Percentiles rank a stretch among this genome's conserved stretches.
These are phyloP conservation scores for Elsinoe ampelina DNA, from an alignment of 2,329 filamentous ascomycete species.

Conservation along the genomic window DNA sequence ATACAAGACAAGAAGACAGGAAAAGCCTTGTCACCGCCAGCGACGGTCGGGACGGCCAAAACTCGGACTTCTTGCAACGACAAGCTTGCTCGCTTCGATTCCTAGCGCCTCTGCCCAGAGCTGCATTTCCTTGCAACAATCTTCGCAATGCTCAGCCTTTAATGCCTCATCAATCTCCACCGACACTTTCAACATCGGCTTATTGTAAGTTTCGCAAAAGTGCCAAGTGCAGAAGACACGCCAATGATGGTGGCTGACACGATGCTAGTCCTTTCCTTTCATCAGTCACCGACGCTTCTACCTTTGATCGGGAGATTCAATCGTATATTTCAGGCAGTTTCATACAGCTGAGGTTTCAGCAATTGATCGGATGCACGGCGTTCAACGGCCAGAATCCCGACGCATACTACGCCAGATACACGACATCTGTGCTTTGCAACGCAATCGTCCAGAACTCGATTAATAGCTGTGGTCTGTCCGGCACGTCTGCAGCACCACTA, in stretches of 20 bases:
- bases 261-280: constrained; percentile 67
- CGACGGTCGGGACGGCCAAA: constrained; percentile 3
- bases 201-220: constrained; percentile 47
- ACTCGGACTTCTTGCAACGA: not conserved
- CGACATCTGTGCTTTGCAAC: constrained; percentile 86
- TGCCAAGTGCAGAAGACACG: constrained; percentile 20
- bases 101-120: constrained; percentile 31
- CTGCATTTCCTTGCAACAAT: constrained; percentile 62
- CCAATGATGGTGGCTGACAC: constrained; percentile 17
- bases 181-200: constrained; percentile 45
- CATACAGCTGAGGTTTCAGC: constrained; percentile 68
- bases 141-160: constrained; percentile 64
- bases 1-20: not conserved
- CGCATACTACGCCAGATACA: constrained; percentile 84
- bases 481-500: constrained; percentile 59
- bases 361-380: constrained; percentile 67
- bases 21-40: not conserved
- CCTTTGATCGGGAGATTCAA: constrained; percentile 68
- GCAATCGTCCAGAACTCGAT: constrained; percentile 86
- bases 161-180: constrained; percentile 62
- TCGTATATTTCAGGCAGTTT: constrained; percentile 67
- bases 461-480: constrained; percentile 54
- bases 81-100: constrained; percentile 3
- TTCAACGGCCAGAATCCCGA: constrained; percentile 70
- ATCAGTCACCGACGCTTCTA: constrained; percentile 63